Conservation (phyloP, 2,329 filamentous ascomycete species). For the Colletotrichum sp. region DNA sequence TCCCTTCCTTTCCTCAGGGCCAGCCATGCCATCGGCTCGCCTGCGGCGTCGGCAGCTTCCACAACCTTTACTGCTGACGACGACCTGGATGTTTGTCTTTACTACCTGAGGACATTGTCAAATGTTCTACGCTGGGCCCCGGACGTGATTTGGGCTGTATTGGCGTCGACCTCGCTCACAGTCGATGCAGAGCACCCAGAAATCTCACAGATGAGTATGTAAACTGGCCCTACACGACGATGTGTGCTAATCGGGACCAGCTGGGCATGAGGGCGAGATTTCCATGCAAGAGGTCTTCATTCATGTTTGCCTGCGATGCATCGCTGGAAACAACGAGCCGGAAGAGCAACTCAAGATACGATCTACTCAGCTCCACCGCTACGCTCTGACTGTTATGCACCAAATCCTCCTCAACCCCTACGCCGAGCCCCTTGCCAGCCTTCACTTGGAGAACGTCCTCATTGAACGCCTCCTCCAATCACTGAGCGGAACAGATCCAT, state of each 20-base stretch:
- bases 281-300: slow-evolving; percentile 73
- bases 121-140: slow-evolving; percentile 74
- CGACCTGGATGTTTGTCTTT: slow-evolving; percentile 78
- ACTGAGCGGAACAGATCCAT: slow-evolving; percentile 66
- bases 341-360: slow-evolving; percentile 48
- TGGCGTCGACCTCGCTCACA: slow-evolving; percentile 67
- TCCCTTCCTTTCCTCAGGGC: slow-evolving; percentile 57
- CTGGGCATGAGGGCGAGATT: slow-evolving; percentile 59
- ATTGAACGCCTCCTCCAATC: slow-evolving; percentile 71
- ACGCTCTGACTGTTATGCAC: slow-evolving; percentile 72
- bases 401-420: slow-evolving; percentile 72
- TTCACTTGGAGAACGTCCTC: slow-evolving; percentile 73
- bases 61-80: slow-evolving; percentile 58
- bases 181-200: slow-evolving; percentile 50
- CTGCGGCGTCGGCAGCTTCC: slow-evolving; percentile 29
- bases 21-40: slow-evolving; percentile 26
- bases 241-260: slow-evolving; percentile 37
- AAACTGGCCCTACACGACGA: neutral
- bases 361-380: slow-evolving; percentile 72
- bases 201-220: slow-evolving; percentile 58
- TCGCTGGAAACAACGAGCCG: slow-evolving; percentile 49
- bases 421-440: slow-evolving; percentile 59
- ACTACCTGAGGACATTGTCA: slow-evolving; percentile 77
- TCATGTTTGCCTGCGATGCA: slow-evolving; percentile 68
- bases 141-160: slow-evolving; percentile 71